Evolutionary conservation across 2,329 filamentous ascomycete genomes (phyloP).

Genomic region (Colletotrichum siamense): DNA sequence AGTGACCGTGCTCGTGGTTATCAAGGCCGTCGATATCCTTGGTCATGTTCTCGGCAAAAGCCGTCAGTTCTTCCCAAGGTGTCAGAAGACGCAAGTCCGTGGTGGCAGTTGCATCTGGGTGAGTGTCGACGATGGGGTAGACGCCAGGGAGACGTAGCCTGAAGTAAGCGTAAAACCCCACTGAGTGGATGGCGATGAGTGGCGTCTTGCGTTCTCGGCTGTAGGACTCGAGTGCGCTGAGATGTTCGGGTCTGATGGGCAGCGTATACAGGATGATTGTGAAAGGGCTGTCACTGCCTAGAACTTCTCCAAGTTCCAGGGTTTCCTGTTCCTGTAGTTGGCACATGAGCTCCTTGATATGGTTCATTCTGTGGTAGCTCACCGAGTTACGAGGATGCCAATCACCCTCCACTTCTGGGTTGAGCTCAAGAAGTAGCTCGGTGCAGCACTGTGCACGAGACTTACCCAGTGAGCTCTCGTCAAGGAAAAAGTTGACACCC

Average conservation of each 20-base stretch:
- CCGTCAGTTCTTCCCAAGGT: conserved; percentile 83
- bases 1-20: conserved; percentile 85
- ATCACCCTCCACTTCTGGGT: conserved; percentile 86
- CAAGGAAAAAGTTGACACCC: conserved; percentile 96
- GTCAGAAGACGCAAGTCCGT: conserved; percentile 83
- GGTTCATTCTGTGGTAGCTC: conserved; percentile 28
- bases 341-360: background rate
- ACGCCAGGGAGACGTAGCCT: conserved; percentile 77
- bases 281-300: conserved; percentile 47
- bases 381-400: conserved; percentile 63
- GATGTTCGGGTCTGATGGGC: conserved; percentile 49
- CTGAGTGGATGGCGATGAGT: conserved; percentile 82
- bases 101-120: conserved; percentile 85
- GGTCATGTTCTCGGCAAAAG: conserved; percentile 72
- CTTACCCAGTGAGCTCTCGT: conserved; percentile 77
- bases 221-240: conserved; percentile 53
- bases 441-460: conserved; percentile 80
- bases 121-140: conserved; percentile 94
- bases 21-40: conserved; percentile 71
- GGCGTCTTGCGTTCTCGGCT: conserved; percentile 67
- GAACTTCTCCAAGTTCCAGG: conserved; percentile 44
- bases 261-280: conserved; percentile 62
- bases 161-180: conserved; percentile 91
- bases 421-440: conserved; percentile 82
- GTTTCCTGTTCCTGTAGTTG: conserved; percentile 25